phyloP scores from a whole-genome alignment of 768 basidiomycete species.

The Candolleomyces aberdarensis region DNA sequence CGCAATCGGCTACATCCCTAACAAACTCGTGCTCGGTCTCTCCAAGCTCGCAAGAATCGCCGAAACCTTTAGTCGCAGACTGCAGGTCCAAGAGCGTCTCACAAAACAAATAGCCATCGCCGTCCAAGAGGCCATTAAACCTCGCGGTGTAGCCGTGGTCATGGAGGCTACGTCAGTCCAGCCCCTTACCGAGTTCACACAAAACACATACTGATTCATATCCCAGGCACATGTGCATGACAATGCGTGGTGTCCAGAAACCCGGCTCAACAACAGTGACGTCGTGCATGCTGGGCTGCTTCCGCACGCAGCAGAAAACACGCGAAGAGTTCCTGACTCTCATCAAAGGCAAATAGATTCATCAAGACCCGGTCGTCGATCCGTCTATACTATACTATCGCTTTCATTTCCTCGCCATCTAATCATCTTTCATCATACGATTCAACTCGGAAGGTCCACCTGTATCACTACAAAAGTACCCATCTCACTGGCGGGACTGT shows the following conservation, averaged over 20 bases:
- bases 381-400: neutral
- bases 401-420: constrained; percentile 4
- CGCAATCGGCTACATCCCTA: constrained; percentile 97
- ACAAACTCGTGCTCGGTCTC: constrained; percentile 88
- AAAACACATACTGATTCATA: neutral
- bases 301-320: constrained; percentile 98
- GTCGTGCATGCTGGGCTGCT: constrained; percentile 97
- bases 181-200: neutral
- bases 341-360: constrained; percentile 49
- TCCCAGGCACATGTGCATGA: constrained; percentile 93
- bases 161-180: constrained; percentile 92
- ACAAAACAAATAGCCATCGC: constrained; percentile 98
- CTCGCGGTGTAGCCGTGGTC: constrained; percentile 96
- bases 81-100: constrained; percentile 96
- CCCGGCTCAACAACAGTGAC: constrained; percentile 94
- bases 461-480: neutral
- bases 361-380: too few species aligned
- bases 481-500: neutral
- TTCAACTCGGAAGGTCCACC: constrained; percentile 23
- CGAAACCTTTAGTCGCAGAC: constrained; percentile 91
- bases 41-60: constrained; percentile 97
- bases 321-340: constrained; percentile 94
- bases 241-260: constrained; percentile 99
- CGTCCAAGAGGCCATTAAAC: constrained; percentile 97
- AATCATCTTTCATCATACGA: constrained; percentile 12